phyloP scores from a whole-genome alignment of 768 basidiomycete genomes.

The Gyrodon lividus region DNA sequence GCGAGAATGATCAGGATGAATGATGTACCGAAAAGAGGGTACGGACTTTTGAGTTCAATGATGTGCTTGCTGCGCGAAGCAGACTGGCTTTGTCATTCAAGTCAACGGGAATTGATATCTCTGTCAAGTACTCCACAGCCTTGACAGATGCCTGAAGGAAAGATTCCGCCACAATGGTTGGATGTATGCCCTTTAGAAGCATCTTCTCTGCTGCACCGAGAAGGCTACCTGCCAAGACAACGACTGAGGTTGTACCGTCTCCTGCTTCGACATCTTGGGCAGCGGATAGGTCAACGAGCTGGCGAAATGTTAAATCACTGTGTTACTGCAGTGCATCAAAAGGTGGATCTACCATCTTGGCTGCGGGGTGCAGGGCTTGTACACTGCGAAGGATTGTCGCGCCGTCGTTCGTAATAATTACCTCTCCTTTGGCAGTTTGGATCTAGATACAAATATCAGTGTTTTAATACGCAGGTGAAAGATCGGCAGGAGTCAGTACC shows the following conservation, averaged over 20 bases:
- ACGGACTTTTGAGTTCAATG: slow-evolving; percentile 89
- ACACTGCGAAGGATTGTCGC: slow-evolving; percentile 96
- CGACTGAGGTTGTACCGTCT: slow-evolving; percentile 97
- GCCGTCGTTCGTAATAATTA: slow-evolving; percentile 98
- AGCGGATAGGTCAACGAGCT: slow-evolving; percentile 96
- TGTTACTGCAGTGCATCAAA: neutral
- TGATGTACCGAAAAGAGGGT: neutral
- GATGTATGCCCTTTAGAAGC: slow-evolving; percentile 95
- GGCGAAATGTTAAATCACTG: slow-evolving; percentile 8
- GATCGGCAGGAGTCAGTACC: slow-evolving; percentile 47
- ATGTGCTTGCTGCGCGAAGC: slow-evolving; percentile 91
- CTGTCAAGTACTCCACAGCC: slow-evolving; percentile 90
- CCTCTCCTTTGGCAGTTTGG: slow-evolving; percentile 94
- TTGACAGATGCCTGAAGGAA: slow-evolving; percentile 92
- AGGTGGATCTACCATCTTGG: slow-evolving; percentile 75
- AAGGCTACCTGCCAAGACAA: slow-evolving; percentile 92
- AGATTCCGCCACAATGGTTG: slow-evolving; percentile 93
- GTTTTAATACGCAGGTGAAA: slow-evolving; percentile 3
- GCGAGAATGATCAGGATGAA: slow-evolving; percentile 1
- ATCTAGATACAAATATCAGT: slow-evolving; percentile 53
- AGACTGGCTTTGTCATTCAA: slow-evolving; percentile 82
- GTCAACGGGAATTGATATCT: slow-evolving; percentile 91
- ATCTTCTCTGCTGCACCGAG: slow-evolving; percentile 96
- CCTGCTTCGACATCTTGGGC: slow-evolving; percentile 99
- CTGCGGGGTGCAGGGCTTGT: slow-evolving; percentile 95